A percentile compares a stretch with the other conserved stretches of the same genome.
Evolutionary conservation across 2,329 filamentous ascomycete species (phyloP).

Genomic region (Apiospora aurea): DNA sequence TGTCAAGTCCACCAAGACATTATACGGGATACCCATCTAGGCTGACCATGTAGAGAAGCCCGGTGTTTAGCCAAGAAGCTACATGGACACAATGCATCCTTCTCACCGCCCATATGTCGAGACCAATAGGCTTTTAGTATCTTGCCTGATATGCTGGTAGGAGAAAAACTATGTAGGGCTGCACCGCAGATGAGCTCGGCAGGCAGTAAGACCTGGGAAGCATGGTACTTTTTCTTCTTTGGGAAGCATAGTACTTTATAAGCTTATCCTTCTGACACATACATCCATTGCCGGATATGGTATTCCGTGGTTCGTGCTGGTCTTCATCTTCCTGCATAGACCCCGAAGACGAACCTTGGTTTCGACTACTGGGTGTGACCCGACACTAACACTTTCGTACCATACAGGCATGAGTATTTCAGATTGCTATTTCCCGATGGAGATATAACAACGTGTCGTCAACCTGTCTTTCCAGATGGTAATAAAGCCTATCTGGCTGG

Average conservation of each 20-base stretch:
- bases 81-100: not conserved
- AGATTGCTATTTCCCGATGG: too few species aligned
- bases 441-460: too few species aligned
- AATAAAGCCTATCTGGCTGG: too few species aligned
- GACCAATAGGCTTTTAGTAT: not conserved
- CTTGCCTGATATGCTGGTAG: not conserved
- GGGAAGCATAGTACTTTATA: not conserved
- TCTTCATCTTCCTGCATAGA: too few species aligned
- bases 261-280: not conserved
- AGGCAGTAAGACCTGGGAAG: not conserved
- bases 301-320: not conserved
- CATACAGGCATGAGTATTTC: too few species aligned
- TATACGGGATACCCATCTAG: not conserved
- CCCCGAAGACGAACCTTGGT: too few species aligned
- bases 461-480: too few species aligned
- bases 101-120: not conserved
- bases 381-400: too few species aligned
- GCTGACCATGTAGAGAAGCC: not conserved
- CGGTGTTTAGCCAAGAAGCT: not conserved
- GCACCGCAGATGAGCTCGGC: not conserved
- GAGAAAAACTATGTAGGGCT: not conserved
- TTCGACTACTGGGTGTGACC: too few species aligned
- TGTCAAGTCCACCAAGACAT: not conserved
- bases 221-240: not conserved
- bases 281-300: not conserved